phyloP scores from a whole-genome alignment of 2,329 filamentous ascomycete species.

The Aspergillus sojae region DNA sequence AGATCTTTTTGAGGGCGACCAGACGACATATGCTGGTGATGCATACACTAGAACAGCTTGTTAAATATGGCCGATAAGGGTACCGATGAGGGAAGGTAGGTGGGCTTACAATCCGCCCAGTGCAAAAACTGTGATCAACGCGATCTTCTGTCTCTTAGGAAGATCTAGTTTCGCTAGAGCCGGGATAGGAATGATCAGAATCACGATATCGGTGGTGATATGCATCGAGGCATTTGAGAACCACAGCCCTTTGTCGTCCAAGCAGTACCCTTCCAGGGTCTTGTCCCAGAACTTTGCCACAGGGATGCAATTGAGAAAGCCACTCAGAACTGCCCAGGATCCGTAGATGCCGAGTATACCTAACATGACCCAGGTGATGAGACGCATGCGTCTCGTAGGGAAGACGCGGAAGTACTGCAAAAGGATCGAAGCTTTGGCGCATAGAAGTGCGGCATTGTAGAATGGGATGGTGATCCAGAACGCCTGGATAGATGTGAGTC shows the following conservation, averaged over 20 bases:
- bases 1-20: constrained; percentile 33
- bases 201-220: constrained; percentile 48
- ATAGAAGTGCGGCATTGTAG: constrained; percentile 41
- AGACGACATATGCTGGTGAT: constrained; percentile 40
- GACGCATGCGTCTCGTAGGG: constrained; percentile 35
- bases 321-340: constrained; percentile 39
- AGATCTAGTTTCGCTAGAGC: constrained; percentile 44
- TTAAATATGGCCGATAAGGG: background rate
- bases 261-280: constrained; percentile 35
- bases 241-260: constrained; percentile 46
- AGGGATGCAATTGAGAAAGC: constrained; percentile 40
- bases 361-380: constrained; percentile 43
- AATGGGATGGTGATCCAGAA: constrained; percentile 44
- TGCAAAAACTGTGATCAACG: constrained; percentile 46
- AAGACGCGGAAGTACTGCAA: constrained; percentile 54
- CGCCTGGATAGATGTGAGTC: constrained; percentile 23
- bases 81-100: background rate
- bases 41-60: constrained; percentile 28
- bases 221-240: constrained; percentile 48
- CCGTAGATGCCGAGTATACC: constrained; percentile 37
- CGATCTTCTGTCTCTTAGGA: constrained; percentile 45
- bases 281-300: constrained; percentile 40
- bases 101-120: constrained; percentile 38
- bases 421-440: constrained; percentile 53
- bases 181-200: constrained; percentile 50